phyloP scores from a whole-genome alignment of 169 alveolate genomes.

The Plasmodium vivax region DNA sequence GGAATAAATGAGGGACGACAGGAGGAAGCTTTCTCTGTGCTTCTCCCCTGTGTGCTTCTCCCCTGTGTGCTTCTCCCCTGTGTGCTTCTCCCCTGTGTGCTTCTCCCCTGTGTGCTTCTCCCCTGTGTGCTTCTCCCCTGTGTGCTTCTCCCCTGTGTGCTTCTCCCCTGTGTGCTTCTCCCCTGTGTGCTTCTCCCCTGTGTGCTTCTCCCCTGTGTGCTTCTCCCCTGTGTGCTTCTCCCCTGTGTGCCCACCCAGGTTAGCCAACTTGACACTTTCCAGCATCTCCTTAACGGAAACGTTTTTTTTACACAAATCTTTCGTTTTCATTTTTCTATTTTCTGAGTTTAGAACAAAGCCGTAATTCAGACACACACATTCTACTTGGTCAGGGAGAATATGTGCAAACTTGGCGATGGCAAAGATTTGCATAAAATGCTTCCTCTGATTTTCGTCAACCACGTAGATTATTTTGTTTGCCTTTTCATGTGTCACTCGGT shows the following conservation, averaged over 20 bases:
- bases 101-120: not conserved
- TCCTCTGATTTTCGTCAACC: conserved; percentile 78
- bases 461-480: conserved; percentile 80
- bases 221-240: not conserved
- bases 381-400: not conserved
- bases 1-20: conserved; percentile 51
- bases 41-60: not conserved
- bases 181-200: not conserved
- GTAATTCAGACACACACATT: conserved; percentile 55
- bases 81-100: not conserved
- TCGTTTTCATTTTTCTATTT: conserved; percentile 59
- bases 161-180: not conserved
- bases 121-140: not conserved
- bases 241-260: not conserved
- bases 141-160: not conserved
- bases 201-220: too few relatives aligned
- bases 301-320: conserved; percentile 25
- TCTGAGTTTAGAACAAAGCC: conserved; percentile 60
- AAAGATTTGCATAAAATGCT: conserved; percentile 80
- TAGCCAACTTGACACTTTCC: not conserved
- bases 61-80: not conserved
- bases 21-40: not conserved
- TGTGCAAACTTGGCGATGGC: conserved; percentile 29
- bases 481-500: conserved; percentile 76
- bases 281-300: conserved; percentile 28